Evolutionary conservation across 306 rosid genomes (phyloP), one percentile per base, ranked within the genome.

Genomic region (Cicer chorassanicum): DNA sequence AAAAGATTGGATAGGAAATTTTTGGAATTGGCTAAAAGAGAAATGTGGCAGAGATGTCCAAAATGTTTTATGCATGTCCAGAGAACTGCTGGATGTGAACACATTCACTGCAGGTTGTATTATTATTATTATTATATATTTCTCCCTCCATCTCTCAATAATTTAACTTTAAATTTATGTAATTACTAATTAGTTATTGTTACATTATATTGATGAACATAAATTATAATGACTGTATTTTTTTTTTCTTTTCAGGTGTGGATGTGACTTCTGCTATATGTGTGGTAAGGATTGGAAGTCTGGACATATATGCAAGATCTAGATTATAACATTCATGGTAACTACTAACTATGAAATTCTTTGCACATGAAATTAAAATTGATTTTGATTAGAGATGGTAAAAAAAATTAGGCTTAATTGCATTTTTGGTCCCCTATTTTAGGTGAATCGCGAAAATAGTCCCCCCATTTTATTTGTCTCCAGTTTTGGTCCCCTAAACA

Each of bases 31-130:
- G 83, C 70, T 10, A 44, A 56, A 65, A 4, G 8, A 2, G 0
- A 19, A 18, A 45, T 1, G n/a, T 79, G 83, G 83, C 64, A 55
- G 43, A 65, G 0, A 46, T 79, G 79, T 46, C 74, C 75, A 1
- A 1, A 4, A 38, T 79, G 83, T 10, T 4, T 0, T 10, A 16
- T 73, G 6, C 38, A 4, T 73, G 75, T 80, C 0, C n/a, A 66
- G 18, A 73, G 36, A 14, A 2, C 0, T 3, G 0, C 14, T 34
- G 78, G 82, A 34, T 79, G 82, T 65, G 14, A 29, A 7, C 54
- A 54, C 62, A 72, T 78, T 1, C 1, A 1, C 0, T 78, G 78
- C 61, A 78, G 78, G 81, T 45, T 59, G 1, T 56, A 29, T 29
- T 29, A 29, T 29, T 29, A 29, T 29, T 56, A 29, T 29, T 29